Evolutionary conservation across 192 early-diverging fungal genomes (phyloP), one percentile per base, ranked within the genome.

Genomic region (Cetraspora pellucida): DNA sequence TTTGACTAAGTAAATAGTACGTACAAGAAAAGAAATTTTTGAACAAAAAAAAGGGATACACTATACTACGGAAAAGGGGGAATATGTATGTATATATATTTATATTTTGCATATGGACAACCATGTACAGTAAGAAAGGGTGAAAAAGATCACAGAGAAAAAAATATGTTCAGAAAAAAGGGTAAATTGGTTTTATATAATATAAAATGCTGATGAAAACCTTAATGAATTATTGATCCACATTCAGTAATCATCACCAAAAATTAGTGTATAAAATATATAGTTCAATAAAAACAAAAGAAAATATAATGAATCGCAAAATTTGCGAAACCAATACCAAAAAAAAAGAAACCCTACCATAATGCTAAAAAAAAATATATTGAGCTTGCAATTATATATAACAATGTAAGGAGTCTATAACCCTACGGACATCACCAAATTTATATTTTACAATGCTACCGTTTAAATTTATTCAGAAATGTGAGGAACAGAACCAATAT

Each of bases 91-190:
- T 65, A 65, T 44, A 65, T 43, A 43, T 65, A 28, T 60, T 23
- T 58, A 58, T 23, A n/a, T 23, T 37, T 30, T 30, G 28, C 31
- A 37, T 65, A 44, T 37, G 63, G 28, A 65, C 63, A 43, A 63
- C 61, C 30, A 54, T 64, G 61, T 43, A 65, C 63, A 65, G 31
- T 65, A 65, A 65, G n/a, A 65, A 65, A 43, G 31, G 31, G 37
- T 54, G 50, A 54, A 54, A 37, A 65, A 65, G 63, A 44, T 65
- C 63, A 65, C 50, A 54, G 19, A 54, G 11, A n/a, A 65, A 65
- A 60, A 63, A 65, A 65, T 65, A 65, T 65, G 63, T 65, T 65
- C 63, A 65, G 17, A 65, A 65, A 65, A 64, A 37, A 37, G 3
- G 7, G 17, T 8, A 44, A 65, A 37, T 37, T 10, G 63, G 63